Percentiles rank a stretch among this genome's conserved stretches.
These are phyloP conservation scores for Globisporangium takayamanum DNA, from an alignment of 352 stramenopile species.

Conservation along the genomic window DNA sequence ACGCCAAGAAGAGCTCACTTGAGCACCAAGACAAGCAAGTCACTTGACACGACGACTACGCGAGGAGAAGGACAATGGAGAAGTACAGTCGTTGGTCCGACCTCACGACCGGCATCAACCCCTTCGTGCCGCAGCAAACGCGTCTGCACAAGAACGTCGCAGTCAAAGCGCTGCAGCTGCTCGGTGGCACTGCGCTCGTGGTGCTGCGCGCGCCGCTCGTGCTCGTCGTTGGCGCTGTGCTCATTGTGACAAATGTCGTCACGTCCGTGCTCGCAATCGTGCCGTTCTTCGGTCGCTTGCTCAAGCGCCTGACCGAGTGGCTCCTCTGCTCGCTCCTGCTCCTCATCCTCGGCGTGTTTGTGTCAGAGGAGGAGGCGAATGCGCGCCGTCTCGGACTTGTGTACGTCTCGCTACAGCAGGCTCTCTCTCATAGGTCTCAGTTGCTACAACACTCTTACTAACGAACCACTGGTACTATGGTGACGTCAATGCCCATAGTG, in stretches of 20 bases:
- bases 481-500: constrained; percentile 1
- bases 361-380: constrained; percentile 66
- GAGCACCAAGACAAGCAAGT: neutral
- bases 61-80: constrained; percentile 40
- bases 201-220: constrained; percentile 53
- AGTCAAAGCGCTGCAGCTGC: constrained; percentile 35
- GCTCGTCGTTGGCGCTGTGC: constrained; percentile 25
- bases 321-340: constrained; percentile 66
- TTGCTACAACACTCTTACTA: neutral
- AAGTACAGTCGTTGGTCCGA: constrained; percentile 86
- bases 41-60: neutral
- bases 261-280: constrained; percentile 53
- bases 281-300: constrained; percentile 54
- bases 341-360: constrained; percentile 55
- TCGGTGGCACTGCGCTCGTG: constrained; percentile 36
- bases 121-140: constrained; percentile 76
- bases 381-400: constrained; percentile 63
- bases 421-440: neutral
- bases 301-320: constrained; percentile 68
- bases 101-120: constrained; percentile 81
- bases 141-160: constrained; percentile 36
- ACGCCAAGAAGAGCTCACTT: neutral
- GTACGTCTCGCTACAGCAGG: constrained; percentile 14
- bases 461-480: neutral
- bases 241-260: constrained; percentile 43